These are phyloP conservation scores for Liquidambar formosana DNA, from an alignment of 164 flowering plant genomes.

Conservation along the genomic window DNA sequence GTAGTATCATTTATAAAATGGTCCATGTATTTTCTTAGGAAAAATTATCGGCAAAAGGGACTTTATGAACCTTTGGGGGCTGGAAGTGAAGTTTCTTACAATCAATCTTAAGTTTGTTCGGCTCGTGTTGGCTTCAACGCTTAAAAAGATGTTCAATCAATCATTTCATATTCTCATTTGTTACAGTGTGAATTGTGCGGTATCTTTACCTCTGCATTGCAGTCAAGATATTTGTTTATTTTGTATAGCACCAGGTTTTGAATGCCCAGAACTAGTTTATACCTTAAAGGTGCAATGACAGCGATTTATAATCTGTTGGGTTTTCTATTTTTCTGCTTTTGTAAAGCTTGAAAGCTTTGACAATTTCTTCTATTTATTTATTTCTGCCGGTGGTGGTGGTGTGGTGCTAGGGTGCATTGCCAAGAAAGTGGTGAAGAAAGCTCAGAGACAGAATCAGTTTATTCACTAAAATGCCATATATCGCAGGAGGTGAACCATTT, in stretches of 20 bases:
- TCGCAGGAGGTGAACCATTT: slow-evolving; percentile 97
- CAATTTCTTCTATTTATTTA: not conserved
- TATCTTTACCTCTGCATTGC: not conserved
- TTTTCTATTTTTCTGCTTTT: not conserved
- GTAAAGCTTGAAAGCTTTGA: not conserved
- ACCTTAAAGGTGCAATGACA: not conserved
- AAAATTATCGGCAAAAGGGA: not conserved
- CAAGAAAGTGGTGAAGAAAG: slow-evolving; percentile 98
- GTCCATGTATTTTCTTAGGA: not conserved
- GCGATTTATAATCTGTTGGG: slow-evolving; percentile 1
- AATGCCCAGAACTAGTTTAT: not conserved
- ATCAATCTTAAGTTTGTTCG: not conserved
- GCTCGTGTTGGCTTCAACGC: not conserved
- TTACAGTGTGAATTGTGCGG: not conserved
- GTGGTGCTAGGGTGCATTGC: slow-evolving; percentile 67
- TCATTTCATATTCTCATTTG: not conserved
- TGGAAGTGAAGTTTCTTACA: not conserved
- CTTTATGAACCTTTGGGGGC: not conserved
- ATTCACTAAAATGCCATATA: slow-evolving; percentile 93
- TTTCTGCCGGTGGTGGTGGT: slow-evolving; percentile 5
- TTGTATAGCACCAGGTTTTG: too few relatives aligned
- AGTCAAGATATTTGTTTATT: too few relatives aligned
- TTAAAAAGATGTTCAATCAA: not conserved
- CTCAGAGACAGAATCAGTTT: slow-evolving; percentile 81
- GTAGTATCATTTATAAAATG: not conserved